Conservation (phyloP, 1,139 yeast genomes). For the Nadsonia starkeyi-henricii region DNA sequence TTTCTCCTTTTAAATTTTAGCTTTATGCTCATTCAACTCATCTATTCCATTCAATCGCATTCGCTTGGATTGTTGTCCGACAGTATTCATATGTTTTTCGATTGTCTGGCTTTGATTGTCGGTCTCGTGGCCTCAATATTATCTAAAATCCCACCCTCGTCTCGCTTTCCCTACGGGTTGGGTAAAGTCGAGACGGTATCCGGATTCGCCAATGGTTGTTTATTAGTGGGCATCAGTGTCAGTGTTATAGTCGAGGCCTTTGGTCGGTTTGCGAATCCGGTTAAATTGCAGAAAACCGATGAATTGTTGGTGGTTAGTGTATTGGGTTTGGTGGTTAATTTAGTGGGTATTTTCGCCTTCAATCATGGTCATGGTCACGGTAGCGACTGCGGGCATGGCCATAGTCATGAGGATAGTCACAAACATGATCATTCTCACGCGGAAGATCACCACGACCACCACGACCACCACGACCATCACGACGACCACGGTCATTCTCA, state of each 20-base stretch:
- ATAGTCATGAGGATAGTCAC: constrained; percentile 16
- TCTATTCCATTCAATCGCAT: constrained; percentile 84
- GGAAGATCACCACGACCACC: constrained; percentile 16
- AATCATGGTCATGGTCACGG: constrained; percentile 58
- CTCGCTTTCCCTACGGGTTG: constrained; percentile 75
- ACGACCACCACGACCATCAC: no score
- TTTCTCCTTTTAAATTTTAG: constrained; percentile 73
- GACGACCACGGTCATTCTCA: constrained; percentile 11
- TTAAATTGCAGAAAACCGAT: constrained; percentile 62
- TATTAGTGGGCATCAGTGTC: constrained; percentile 74
- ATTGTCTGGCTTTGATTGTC: constrained; percentile 76
- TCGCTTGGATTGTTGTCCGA: constrained; percentile 86
- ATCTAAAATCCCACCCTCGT: constrained; percentile 45
- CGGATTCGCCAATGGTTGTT: constrained; percentile 87
- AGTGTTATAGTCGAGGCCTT: constrained; percentile 81
- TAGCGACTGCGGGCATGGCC: constrained; percentile 28
- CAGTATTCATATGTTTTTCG: constrained; percentile 90
- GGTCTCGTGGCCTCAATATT: constrained; percentile 77
- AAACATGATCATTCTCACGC: no score
- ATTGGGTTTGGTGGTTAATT: constrained; percentile 72
- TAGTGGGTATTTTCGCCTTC: constrained; percentile 88
- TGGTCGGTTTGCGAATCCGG: constrained; percentile 67
- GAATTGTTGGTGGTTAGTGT: constrained; percentile 76
- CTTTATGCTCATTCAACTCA: constrained; percentile 85
- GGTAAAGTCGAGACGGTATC: constrained; percentile 79